A percentile compares a stretch with the other conserved stretches of the same genome.
Evolutionary conservation across 257 asterid genomes (phyloP).

Genomic region (Paulownia fortunei): DNA sequence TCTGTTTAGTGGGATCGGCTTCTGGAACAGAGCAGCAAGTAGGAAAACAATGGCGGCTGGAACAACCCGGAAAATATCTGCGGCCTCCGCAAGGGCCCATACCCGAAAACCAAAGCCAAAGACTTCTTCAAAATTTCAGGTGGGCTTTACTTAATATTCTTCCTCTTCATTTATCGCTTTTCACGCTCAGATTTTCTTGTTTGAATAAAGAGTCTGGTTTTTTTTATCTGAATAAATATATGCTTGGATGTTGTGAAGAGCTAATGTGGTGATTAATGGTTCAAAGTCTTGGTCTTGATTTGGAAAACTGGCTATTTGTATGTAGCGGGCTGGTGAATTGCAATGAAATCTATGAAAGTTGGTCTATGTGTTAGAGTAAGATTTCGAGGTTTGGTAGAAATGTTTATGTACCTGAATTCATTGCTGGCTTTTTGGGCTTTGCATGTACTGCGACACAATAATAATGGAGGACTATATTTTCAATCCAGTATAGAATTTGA

Average conservation of each 20-base stretch:
- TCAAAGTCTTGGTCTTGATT: background rate
- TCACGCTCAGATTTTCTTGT: slow-evolving; percentile 15
- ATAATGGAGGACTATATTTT: background rate
- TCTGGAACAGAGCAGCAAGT: background rate
- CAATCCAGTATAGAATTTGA: background rate
- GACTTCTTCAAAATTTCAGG: slow-evolving; percentile 57
- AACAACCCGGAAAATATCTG: slow-evolving; percentile 59
- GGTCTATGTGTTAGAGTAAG: background rate
- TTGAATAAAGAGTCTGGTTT: background rate
- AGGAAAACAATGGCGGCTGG: slow-evolving; percentile 62
- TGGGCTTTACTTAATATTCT: slow-evolving; percentile 9
- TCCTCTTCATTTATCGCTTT: background rate
- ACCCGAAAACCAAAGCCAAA: slow-evolving; percentile 63
- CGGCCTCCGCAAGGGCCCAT: slow-evolving; percentile 88
- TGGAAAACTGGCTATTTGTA: slow-evolving; percentile 2
- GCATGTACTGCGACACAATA: background rate
- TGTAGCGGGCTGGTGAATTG: background rate
- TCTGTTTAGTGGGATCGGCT: background rate
- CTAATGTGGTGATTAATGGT: background rate
- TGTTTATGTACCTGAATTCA: background rate
- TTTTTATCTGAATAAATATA: slow-evolving; percentile 14
- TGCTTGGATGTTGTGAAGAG: background rate
- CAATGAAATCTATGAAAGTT: background rate
- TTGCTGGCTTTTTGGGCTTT: background rate
- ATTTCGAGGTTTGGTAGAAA: background rate